Evolutionary conservation across 495 filamentous ascomycete species (phyloP), one percentile per base, ranked within the genome.

Genomic region (Daldinia concentrica): DNA sequence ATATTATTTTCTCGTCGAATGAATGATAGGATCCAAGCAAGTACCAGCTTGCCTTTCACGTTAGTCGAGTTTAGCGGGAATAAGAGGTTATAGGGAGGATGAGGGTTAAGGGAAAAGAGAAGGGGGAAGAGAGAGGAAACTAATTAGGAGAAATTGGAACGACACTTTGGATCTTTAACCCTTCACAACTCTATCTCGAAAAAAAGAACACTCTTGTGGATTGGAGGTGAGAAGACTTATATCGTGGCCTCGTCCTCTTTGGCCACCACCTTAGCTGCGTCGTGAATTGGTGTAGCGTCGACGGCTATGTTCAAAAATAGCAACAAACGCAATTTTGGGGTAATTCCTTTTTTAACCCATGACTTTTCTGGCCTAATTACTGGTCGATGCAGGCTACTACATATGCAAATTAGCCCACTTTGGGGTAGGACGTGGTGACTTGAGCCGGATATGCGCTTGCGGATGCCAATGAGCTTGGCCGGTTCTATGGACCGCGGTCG

Each of bases 1-100:
- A 69, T 81, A 83, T 84, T 83, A 83, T 73, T 77, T 70, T 73
- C 57, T 66, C 50, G 77, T 78, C 72, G 81, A 84, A 78, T 77
- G 83, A 85, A 79, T 81, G 83, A 79, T 81, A 78, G 79, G 80
- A 82, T 85, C 75, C 72, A 74, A 83, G 82, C 83, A 84, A 86
- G 83, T 81, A 73, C 83, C 83, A 75, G 83, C 82, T 86, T 84
- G 83, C 81, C 76, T 79, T 78, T 79, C 74, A 75, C 75, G 62
- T 78, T 79, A 79, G 78, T 80, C 78, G 79, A 78, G 69, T 77
- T 71, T 76, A 74, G 77, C 64, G 74, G 58, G 56, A 66, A 52
- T 62, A 60, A 70, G 62, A 67, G 62, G 51, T 58, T 60, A 58
- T 68, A 63, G 43, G 64, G 56, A 57, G 41, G 70, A 54, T 55